Evolutionary conservation across 1,284 basidiomycete species (phyloP).

Genomic region (Meripilus lineatus): DNA sequence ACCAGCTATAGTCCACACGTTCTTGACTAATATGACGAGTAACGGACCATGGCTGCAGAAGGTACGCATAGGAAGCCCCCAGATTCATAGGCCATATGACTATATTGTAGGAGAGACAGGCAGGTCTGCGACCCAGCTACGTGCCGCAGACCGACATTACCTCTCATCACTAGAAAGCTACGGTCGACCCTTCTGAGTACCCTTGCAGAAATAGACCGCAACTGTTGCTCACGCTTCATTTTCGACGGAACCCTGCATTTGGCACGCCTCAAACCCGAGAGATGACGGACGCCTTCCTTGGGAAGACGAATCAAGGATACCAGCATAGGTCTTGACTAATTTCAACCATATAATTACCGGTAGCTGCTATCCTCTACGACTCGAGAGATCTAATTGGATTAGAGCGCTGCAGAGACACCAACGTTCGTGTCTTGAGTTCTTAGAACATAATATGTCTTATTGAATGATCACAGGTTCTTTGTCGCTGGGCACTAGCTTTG

Average conservation of each 20-base stretch:
- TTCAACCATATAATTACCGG: no score
- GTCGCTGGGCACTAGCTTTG: no score
- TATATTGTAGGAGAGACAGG: conserved; percentile 28
- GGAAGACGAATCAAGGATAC: conserved; percentile 28
- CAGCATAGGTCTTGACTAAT: no score
- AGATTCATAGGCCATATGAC: background rate
- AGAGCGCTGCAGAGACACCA: no score
- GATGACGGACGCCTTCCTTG: conserved; percentile 28
- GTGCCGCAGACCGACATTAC: background rate
- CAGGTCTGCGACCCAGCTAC: conserved; percentile 31
- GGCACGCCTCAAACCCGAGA: conserved; percentile 28
- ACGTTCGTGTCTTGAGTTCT: no score
- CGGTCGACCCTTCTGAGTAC: conserved; percentile 19
- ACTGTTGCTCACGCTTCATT: background rate
- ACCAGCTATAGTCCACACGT: no score
- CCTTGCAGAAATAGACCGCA: background rate
- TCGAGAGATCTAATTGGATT: no score
- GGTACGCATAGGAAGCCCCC: background rate
- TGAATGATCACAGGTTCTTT: no score
- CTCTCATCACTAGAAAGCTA: conserved; percentile 19
- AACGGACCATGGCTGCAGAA: conserved; percentile 38
- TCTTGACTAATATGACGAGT: no score
- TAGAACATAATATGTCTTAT: background rate
- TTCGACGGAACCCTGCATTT: conserved; percentile 30
- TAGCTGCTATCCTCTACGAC: background rate